phyloP scores from a whole-genome alignment of 2,329 filamentous ascomycete genomes.

The Lachnellula occidentalis region DNA sequence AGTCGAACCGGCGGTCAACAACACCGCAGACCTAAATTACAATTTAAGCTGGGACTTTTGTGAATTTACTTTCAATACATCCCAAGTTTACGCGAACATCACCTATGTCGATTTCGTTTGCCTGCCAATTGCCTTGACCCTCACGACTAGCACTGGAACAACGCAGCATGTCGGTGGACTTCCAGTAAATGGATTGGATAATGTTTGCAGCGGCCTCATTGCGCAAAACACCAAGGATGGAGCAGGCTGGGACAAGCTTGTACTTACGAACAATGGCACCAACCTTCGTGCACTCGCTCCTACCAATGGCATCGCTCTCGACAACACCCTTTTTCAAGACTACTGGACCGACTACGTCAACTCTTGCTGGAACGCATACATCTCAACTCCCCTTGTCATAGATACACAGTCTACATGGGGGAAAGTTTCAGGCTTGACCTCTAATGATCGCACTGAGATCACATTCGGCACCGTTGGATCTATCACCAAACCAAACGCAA shows the following conservation, averaged over 20 bases:
- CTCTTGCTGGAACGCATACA: slow-evolving; percentile 38
- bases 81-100: slow-evolving; percentile 62
- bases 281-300: slow-evolving; percentile 40
- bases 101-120: slow-evolving; percentile 70
- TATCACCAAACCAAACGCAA: slow-evolving; percentile 51
- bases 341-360: slow-evolving; percentile 42
- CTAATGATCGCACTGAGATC: slow-evolving; percentile 26
- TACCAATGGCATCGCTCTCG: slow-evolving; percentile 32
- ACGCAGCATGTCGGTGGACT: slow-evolving; percentile 51
- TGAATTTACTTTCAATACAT: slow-evolving; percentile 60
- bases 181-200: slow-evolving; percentile 47
- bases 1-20: slow-evolving; percentile 70
- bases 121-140: slow-evolving; percentile 51
- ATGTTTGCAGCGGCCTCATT: slow-evolving; percentile 47
- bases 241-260: slow-evolving; percentile 53
- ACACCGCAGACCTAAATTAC: slow-evolving; percentile 57
- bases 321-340: slow-evolving; percentile 37
- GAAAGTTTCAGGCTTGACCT: slow-evolving; percentile 40
- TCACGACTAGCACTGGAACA: slow-evolving; percentile 37
- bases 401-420: slow-evolving; percentile 61
- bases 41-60: slow-evolving; percentile 58
- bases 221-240: slow-evolving; percentile 52
- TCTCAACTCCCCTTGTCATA: slow-evolving; percentile 43
- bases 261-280: slow-evolving; percentile 27
- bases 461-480: slow-evolving; percentile 37